These are phyloP conservation scores for Aspergillus nidulans DNA, from an alignment of 495 filamentous ascomycete species.

Conservation along the genomic window DNA sequence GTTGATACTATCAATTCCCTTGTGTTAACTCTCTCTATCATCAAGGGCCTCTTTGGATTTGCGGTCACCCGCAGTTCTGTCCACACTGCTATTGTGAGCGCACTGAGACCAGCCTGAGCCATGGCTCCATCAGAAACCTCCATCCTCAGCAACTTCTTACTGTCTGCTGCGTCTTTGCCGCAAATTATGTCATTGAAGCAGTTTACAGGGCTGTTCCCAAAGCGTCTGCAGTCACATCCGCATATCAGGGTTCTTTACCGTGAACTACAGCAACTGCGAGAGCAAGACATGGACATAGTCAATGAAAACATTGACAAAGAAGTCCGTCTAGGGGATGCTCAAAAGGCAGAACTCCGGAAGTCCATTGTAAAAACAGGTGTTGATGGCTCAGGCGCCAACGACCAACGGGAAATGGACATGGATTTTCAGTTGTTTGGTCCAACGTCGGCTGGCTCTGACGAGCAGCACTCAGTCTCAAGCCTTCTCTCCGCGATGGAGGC, in stretches of 20 bases:
- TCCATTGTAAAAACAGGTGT: slow-evolving; percentile 49
- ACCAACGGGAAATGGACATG: slow-evolving; percentile 66
- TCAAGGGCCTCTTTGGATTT: neutral
- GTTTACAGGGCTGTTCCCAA: slow-evolving; percentile 75
- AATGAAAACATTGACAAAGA: slow-evolving; percentile 65
- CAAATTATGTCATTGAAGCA: slow-evolving; percentile 67
- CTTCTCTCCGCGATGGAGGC: slow-evolving; percentile 64
- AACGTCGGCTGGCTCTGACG: slow-evolving; percentile 29
- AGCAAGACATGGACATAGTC: slow-evolving; percentile 63
- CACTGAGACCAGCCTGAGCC: slow-evolving; percentile 1
- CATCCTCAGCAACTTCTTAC: slow-evolving; percentile 73
- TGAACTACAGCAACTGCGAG: slow-evolving; percentile 68
- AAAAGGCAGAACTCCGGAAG: slow-evolving; percentile 58
- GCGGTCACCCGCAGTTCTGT: neutral
- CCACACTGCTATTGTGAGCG: neutral
- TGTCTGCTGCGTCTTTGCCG: slow-evolving; percentile 68
- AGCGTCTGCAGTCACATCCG: slow-evolving; percentile 60
- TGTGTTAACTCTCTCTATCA: neutral
- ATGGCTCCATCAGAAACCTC: slow-evolving; percentile 70
- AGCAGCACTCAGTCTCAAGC: slow-evolving; percentile 57
- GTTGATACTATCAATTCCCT: neutral
- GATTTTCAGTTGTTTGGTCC: slow-evolving; percentile 69
- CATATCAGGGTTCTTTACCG: slow-evolving; percentile 73
- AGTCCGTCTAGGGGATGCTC: slow-evolving; percentile 55
- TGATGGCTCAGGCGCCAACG: slow-evolving; percentile 49